phyloP scores from a whole-genome alignment of 2,329 filamentous ascomycete species.

The Scedosporium apiospermum region DNA sequence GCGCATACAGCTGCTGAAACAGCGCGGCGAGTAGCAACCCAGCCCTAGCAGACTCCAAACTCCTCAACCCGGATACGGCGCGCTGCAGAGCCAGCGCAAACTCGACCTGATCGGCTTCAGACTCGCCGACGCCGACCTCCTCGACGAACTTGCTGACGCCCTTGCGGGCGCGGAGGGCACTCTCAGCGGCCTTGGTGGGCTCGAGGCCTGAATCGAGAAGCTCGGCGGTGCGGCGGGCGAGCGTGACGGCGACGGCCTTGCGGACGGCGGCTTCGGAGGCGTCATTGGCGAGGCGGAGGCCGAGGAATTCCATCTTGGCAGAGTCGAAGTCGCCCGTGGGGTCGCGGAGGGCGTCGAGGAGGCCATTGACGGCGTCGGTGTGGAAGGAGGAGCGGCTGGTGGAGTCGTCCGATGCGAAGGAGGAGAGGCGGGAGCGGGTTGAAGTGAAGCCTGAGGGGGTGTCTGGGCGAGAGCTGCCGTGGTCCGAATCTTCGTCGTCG shows the following conservation, averaged over 20 bases:
- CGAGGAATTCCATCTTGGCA: conserved; percentile 82
- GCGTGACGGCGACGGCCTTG: conserved; percentile 73
- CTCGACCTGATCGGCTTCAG: conserved; percentile 73
- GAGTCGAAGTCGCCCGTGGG: conserved; percentile 70
- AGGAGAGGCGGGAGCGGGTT: conserved; percentile 52
- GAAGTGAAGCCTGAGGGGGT: conserved; percentile 16
- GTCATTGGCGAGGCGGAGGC: conserved; percentile 81
- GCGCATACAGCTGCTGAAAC: conserved; percentile 74
- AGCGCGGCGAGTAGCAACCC: conserved; percentile 64
- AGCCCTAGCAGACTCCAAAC: conserved; percentile 37
- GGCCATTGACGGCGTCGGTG: conserved; percentile 72
- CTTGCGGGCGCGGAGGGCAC: conserved; percentile 43
- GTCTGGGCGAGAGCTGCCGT: conserved; percentile 42
- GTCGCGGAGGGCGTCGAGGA: conserved; percentile 77
- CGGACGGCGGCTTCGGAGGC: conserved; percentile 85
- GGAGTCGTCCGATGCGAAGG: conserved; percentile 65
- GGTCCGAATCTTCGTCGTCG: conserved; percentile 56
- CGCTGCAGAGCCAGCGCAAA: conserved; percentile 75
- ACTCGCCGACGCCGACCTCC: conserved; percentile 52
- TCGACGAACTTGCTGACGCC: conserved; percentile 47
- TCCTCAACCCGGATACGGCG: conserved; percentile 60
- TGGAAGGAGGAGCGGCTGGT: conserved; percentile 62
- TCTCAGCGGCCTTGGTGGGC: conserved; percentile 54
- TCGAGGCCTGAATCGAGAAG: conserved; percentile 49
- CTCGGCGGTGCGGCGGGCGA: conserved; percentile 71